Evolutionary conservation across 2,329 filamentous ascomycete genomes (phyloP).

Genomic region (Epichloe gansuensis): DNA sequence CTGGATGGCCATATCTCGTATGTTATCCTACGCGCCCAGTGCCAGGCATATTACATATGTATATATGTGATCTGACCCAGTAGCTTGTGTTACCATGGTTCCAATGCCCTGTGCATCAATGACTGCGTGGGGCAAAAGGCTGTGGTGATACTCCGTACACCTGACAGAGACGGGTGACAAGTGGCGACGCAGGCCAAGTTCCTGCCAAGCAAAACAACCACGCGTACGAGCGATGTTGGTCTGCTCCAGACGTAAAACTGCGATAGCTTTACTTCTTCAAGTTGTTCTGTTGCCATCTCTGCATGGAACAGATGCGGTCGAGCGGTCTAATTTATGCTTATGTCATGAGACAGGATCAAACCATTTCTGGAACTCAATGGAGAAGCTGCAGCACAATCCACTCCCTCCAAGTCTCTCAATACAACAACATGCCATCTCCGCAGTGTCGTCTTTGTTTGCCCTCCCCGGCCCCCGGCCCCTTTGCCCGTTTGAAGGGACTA

Average conservation of each 20-base stretch:
- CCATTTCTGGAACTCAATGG: neutral
- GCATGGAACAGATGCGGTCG: neutral
- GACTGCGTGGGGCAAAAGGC: neutral
- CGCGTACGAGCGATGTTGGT: neutral
- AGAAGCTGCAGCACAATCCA: neutral
- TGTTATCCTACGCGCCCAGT: neutral
- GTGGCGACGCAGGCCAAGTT: too few species aligned
- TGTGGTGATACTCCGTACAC: too few species aligned
- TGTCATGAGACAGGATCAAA: neutral
- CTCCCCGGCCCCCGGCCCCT: neutral
- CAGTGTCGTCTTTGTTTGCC: neutral
- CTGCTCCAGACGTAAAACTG: neutral
- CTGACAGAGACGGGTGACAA: too few species aligned
- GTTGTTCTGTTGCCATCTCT: neutral
- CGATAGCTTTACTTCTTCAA: neutral
- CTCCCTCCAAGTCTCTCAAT: neutral
- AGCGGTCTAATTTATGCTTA: neutral
- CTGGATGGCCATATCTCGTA: neutral
- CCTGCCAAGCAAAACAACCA: neutral
- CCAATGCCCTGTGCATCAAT: neutral
- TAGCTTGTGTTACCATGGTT: neutral
- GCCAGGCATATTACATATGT: neutral
- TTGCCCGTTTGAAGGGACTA: neutral
- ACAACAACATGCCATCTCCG: neutral
- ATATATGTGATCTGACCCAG: neutral